Evolutionary conservation across 1,139 yeast species (phyloP).

Genomic region (Taiozyma sp.): DNA sequence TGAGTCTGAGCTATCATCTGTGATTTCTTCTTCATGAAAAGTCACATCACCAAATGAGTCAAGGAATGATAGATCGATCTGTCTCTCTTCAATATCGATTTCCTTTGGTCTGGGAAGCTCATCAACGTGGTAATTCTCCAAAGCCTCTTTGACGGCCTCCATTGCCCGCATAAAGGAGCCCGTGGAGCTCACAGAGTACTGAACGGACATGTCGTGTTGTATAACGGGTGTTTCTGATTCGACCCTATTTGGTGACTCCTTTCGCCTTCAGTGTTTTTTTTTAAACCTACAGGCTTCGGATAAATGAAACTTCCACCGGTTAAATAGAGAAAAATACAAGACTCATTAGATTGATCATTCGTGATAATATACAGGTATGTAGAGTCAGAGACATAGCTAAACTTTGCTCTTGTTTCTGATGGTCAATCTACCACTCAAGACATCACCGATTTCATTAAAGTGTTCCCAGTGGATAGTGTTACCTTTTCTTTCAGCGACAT

Average conservation of each 20-base stretch:
- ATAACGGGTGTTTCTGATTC: neutral
- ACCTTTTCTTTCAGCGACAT: conserved; percentile 61
- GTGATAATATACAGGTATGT: neutral
- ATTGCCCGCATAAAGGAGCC: conserved; percentile 77
- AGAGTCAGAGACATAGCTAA: neutral
- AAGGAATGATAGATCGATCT: conserved; percentile 25
- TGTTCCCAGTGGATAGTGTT: conserved; percentile 63
- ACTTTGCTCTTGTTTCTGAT: conserved; percentile 33
- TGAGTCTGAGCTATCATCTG: conserved; percentile 17
- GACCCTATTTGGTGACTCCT: neutral
- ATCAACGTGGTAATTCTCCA: conserved; percentile 31
- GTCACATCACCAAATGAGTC: conserved; percentile 33
- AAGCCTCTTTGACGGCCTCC: conserved; percentile 54
- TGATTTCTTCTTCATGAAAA: conserved; percentile 25
- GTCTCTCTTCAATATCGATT: conserved; percentile 23
- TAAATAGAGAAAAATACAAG: neutral
- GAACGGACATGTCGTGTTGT: conserved; percentile 26
- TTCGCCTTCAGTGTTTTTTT: neutral
- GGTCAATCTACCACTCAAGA: conserved; percentile 62
- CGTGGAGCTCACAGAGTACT: conserved; percentile 57
- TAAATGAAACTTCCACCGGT: neutral
- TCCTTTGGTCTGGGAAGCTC: conserved; percentile 20
- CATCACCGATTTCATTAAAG: conserved; percentile 54
- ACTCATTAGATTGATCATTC: neutral
- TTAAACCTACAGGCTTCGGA: neutral